Base-by-base conservation (phyloP, 768 basidiomycete genomes). In the Phanerochaete sordida region DNA sequence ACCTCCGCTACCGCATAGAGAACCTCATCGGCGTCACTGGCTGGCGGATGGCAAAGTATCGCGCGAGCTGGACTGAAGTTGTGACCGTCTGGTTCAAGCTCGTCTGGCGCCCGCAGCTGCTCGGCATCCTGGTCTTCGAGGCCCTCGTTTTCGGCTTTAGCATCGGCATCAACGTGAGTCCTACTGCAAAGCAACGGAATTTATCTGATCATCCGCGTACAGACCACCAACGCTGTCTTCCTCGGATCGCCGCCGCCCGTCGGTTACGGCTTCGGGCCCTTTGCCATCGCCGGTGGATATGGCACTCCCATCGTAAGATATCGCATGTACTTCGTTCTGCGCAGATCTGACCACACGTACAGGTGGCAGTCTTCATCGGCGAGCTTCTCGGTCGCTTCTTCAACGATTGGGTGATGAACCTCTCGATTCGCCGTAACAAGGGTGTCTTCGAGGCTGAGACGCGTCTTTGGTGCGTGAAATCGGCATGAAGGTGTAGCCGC, bases 151-250 rank as follows among this genome's bases (percentile, higher is more conserved):
- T 89, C 66, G 87, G 87, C 0, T 87, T 87, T 68, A 72, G 78
- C 16, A 86, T 86, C 56, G 85, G 86, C 33, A 82, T 85, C 53
- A 86, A 85, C 63, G 82, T 82, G 51, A 46, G 76, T 56, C 1
- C 5, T 1, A 16, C 33, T 26, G 11, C 15, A 28, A 1, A 6
- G 8, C n/a, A n/a, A 2, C 7, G 39, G 15, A 37, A 15, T 45
- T 4, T n/a, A 35, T 9, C 39, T 60, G 13, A 44, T 19, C 2
- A 8, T 27, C 7, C 1, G 23, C 1, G 47, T 56, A 37, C 56
- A 87, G 81, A 83, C 84, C 19, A 90, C 86, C 1, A 85, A 83
- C 60, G 84, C 81, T 0, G 84, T 87, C 1, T 88, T 88, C 73
- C 71, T 88, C 1, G 84, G 84, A 5, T 73, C 73, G 3, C 83